Conservation (phyloP, 768 basidiomycete genomes). For the Tylopilus sp. region DNA sequence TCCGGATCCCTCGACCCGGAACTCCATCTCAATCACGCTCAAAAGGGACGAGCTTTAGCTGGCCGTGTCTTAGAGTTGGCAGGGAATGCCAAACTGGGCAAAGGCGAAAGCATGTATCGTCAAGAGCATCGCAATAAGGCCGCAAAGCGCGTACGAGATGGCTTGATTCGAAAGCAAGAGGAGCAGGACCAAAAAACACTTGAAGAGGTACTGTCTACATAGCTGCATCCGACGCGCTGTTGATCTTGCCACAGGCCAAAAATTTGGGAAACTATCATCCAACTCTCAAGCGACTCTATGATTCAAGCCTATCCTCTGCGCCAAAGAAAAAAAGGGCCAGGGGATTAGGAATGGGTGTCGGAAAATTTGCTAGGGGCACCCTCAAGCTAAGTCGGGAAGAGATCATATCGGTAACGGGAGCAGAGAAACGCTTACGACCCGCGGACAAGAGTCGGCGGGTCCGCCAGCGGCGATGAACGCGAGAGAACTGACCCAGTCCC, state of each 20-base stretch:
- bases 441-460: neutral
- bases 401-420: conserved; percentile 39
- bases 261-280: conserved; percentile 84
- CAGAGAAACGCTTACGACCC: conserved; percentile 6
- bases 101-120: conserved; percentile 63
- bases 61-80: conserved; percentile 75
- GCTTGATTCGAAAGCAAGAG: conserved; percentile 59
- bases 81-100: conserved; percentile 66
- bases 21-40: conserved; percentile 58
- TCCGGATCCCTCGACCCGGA: conserved; percentile 69
- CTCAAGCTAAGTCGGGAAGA: conserved; percentile 65
- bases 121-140: conserved; percentile 66
- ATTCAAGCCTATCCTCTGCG: conserved; percentile 28
- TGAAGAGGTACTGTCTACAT: conserved; percentile 56
- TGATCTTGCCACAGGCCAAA: conserved; percentile 56
- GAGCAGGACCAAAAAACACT: conserved; percentile 51
- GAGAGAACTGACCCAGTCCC: too few relatives aligned
- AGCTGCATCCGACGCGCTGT: neutral
- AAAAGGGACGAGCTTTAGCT: conserved; percentile 69
- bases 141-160: conserved; percentile 68
- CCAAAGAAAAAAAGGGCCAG: conserved; percentile 48
- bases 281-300: conserved; percentile 64
- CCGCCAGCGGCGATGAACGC: neutral
- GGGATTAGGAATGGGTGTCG: conserved; percentile 77
- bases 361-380: conserved; percentile 67